Conservation (phyloP, 352 stramenopile species). For the Blastocystis hominis region DNA sequence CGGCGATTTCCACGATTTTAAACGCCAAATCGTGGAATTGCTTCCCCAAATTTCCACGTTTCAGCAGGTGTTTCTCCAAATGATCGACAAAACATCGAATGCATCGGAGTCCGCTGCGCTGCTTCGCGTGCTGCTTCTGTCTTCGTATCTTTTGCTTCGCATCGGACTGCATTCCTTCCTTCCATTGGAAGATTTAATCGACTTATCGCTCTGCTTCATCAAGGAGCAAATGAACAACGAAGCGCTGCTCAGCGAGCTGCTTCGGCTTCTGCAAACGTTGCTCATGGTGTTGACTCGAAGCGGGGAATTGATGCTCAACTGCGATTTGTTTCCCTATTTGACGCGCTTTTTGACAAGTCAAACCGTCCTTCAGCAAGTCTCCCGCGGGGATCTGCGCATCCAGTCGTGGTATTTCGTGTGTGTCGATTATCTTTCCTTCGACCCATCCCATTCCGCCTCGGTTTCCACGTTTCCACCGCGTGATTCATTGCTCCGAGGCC, state of each 20-base stretch:
- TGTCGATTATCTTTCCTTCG: not conserved
- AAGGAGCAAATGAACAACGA: not conserved
- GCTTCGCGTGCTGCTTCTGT: not conserved
- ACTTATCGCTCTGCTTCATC: not conserved
- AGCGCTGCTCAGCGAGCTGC: not conserved
- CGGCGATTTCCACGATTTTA: not conserved
- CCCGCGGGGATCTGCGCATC: not conserved
- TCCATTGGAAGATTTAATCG: not conserved
- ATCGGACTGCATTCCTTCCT: not conserved
- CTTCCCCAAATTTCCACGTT: not conserved
- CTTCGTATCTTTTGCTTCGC: not conserved
- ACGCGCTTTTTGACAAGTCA: not conserved
- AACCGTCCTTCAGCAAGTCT: not conserved
- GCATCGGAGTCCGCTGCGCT: not conserved
- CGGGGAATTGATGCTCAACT: slow-evolving; percentile 24
- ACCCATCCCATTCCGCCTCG: not conserved
- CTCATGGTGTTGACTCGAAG: not conserved
- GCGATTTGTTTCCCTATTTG: slow-evolving; percentile 24
- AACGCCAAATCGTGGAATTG: not conserved
- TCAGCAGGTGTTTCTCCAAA: not conserved
- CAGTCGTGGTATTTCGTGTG: not conserved
- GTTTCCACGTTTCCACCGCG: not conserved
- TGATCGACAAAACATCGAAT: not conserved
- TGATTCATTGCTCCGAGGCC: not conserved
- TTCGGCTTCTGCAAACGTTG: slow-evolving; percentile 3